phyloP scores from a whole-genome alignment of 352 stramenopile species.

The Phytophthora kernoviae region DNA sequence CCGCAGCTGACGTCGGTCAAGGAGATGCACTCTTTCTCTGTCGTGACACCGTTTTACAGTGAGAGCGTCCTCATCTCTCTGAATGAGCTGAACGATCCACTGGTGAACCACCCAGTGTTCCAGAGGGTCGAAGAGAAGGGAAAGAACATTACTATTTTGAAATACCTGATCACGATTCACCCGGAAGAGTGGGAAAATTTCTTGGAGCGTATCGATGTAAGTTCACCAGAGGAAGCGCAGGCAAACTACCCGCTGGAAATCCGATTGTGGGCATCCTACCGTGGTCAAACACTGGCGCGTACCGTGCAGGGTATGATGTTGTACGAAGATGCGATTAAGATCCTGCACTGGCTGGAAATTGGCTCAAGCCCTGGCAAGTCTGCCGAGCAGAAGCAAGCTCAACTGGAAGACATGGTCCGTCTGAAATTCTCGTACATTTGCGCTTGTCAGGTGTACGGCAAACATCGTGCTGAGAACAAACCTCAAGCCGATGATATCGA shows the following conservation, averaged over 20 bases:
- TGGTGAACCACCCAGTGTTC: slow-evolving; percentile 78
- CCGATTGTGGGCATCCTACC: slow-evolving; percentile 78
- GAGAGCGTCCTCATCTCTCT: slow-evolving; percentile 75
- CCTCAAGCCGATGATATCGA: slow-evolving; percentile 76
- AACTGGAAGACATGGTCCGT: slow-evolving; percentile 81
- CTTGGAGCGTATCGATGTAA: slow-evolving; percentile 74
- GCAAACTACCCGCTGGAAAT: slow-evolving; percentile 71
- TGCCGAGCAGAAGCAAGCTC: slow-evolving; percentile 72
- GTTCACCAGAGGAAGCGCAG: slow-evolving; percentile 63
- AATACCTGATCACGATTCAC: slow-evolving; percentile 82
- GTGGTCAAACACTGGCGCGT: slow-evolving; percentile 74
- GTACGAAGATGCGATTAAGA: slow-evolving; percentile 85
- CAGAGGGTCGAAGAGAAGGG: slow-evolving; percentile 73
- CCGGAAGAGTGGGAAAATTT: slow-evolving; percentile 84
- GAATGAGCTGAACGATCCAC: slow-evolving; percentile 63
- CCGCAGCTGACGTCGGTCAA: slow-evolving; percentile 72
- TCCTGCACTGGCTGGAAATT: slow-evolving; percentile 83
- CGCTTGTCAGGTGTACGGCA: slow-evolving; percentile 85
- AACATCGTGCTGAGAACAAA: slow-evolving; percentile 73
- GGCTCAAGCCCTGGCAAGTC: slow-evolving; percentile 66
- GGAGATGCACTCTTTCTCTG: slow-evolving; percentile 84
- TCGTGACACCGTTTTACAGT: slow-evolving; percentile 81
- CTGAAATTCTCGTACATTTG: slow-evolving; percentile 88
- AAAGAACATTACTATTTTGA: slow-evolving; percentile 84
- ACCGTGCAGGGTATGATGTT: slow-evolving; percentile 86